Conservation (phyloP, 139 green algal genomes). For the Dunaliella sp. region DNA sequence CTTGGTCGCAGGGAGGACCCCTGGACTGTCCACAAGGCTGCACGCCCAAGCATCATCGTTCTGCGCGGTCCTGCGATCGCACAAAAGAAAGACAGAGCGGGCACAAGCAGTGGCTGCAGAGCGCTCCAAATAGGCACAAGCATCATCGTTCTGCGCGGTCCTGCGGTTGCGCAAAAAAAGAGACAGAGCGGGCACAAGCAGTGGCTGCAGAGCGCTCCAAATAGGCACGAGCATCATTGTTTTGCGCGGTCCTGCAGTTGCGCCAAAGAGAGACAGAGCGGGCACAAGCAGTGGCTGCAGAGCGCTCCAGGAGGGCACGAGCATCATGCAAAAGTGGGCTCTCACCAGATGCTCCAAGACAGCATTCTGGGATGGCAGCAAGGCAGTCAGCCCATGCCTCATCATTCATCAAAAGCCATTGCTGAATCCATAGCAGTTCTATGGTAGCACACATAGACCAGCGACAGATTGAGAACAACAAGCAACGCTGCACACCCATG, state of each 20-base stretch:
- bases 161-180: neutral
- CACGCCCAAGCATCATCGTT: conserved; percentile 12
- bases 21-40: neutral
- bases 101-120: no score
- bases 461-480: no score
- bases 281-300: no score
- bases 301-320: neutral
- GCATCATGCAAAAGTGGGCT: conserved; percentile 2
- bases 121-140: neutral
- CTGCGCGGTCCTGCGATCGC: conserved; percentile 1
- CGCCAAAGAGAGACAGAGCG: neutral
- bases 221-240: conserved; percentile 8
- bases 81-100: neutral
- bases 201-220: neutral
- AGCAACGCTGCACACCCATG: no score
- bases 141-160: conserved; percentile 15
- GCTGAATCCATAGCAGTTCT: no score
- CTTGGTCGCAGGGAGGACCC: conserved; percentile 29
- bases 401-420: no score
- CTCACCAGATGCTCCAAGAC: no score
- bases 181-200: neutral
- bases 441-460: no score
- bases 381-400: no score
- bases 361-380: no score
- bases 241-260: neutral